Conservation (phyloP, 345 rosid species). For the Bruguiera sexangula region DNA sequence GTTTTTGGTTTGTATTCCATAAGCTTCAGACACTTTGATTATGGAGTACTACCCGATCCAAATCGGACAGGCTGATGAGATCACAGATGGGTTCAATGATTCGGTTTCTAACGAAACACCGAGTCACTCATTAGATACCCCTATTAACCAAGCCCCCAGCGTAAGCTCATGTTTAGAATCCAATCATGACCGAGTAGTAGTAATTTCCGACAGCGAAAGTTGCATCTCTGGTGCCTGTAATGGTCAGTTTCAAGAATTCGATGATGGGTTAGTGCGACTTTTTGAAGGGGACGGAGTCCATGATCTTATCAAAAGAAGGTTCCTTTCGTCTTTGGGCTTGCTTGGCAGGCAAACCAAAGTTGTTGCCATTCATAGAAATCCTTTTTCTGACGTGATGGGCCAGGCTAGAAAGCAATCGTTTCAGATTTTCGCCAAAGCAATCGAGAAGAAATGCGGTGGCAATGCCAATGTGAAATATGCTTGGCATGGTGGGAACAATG, state of each 20-base stretch:
- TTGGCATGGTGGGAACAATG: slow-evolving; percentile 61
- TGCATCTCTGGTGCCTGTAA: slow-evolving; percentile 23
- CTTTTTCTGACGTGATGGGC: slow-evolving; percentile 25
- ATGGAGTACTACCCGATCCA: slow-evolving; percentile 9
- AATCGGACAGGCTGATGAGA: slow-evolving; percentile 2
- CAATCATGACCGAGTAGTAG: slow-evolving; percentile 27
- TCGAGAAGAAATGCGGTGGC: slow-evolving; percentile 48
- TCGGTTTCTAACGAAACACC: background rate
- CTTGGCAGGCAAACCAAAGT: slow-evolving; percentile 37
- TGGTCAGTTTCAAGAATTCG: slow-evolving; percentile 4
- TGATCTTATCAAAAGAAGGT: slow-evolving; percentile 42
- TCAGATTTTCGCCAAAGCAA: slow-evolving; percentile 48
- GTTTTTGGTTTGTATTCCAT: background rate
- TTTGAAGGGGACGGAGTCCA: slow-evolving; percentile 46
- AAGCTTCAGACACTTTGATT: background rate
- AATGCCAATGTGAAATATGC: slow-evolving; percentile 54
- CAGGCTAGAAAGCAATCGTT: slow-evolving; percentile 56
- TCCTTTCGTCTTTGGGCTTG: slow-evolving; percentile 41
- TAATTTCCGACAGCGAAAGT: slow-evolving; percentile 60
- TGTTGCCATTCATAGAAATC: slow-evolving; percentile 45
- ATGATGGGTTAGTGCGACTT: slow-evolving; percentile 34
- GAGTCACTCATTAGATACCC: background rate
- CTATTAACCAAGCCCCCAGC: background rate
- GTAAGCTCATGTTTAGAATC: slow-evolving; percentile 16
- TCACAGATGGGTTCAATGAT: slow-evolving; percentile 2